Evolutionary conservation across 129 eudicot species (phyloP).

Genomic region (Lonicera japonica): DNA sequence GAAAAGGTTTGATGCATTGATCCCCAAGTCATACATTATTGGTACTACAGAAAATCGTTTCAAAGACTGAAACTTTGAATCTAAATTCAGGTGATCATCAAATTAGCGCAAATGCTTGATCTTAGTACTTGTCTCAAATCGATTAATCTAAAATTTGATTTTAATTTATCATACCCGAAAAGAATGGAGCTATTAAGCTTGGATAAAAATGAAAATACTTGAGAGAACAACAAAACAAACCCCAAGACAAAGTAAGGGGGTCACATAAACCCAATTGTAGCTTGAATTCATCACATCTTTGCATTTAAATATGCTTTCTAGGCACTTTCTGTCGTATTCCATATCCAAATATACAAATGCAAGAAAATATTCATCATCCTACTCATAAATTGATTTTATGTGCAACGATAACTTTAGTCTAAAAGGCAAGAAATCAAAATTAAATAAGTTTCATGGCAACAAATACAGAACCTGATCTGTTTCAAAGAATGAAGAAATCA

Average conservation of each 20-base stretch:
- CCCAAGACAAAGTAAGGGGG: neutral
- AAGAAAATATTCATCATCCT: neutral
- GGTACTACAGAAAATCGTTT: too few relatives aligned
- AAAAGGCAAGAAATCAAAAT: constrained; percentile 11
- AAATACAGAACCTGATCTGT: constrained; percentile 42
- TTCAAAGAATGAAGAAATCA: constrained; percentile 34
- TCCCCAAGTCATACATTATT: too few relatives aligned
- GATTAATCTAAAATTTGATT: too few relatives aligned
- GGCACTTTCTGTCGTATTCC: neutral
- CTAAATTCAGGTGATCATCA: too few relatives aligned
- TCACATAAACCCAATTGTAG: constrained; percentile 2
- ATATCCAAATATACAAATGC: neutral
- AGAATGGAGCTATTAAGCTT: too few relatives aligned
- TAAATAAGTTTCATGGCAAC: neutral
- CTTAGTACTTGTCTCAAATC: too few relatives aligned
- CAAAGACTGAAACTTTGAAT: too few relatives aligned
- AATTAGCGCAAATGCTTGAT: too few relatives aligned
- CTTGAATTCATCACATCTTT: neutral
- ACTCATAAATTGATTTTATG: neutral
- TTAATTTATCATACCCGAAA: too few relatives aligned
- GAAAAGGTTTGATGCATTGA: too few relatives aligned
- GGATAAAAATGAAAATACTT: too few relatives aligned
- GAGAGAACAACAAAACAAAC: neutral
- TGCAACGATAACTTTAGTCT: neutral
- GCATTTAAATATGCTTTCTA: neutral